phyloP scores from a whole-genome alignment of 1,284 basidiomycete genomes.

The Melanopsichium pennsylvanicum region DNA sequence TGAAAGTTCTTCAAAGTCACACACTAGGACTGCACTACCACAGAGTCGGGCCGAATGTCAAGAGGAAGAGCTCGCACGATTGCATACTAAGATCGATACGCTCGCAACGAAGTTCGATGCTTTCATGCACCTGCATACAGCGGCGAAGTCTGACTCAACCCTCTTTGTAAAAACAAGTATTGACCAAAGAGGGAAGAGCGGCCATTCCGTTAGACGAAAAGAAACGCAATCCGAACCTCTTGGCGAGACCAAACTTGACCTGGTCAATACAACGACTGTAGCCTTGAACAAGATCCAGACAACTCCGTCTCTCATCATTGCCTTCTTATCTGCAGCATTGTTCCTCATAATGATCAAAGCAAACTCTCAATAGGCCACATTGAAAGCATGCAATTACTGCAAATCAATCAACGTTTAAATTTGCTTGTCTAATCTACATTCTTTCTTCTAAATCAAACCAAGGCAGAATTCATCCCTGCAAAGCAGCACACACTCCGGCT shows the following conservation, averaged over 20 bases:
- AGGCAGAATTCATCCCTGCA: constrained; percentile 12
- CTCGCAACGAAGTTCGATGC: constrained; percentile 12
- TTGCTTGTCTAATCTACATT: too few species aligned
- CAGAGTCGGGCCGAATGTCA: background rate
- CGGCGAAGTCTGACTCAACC: too few species aligned
- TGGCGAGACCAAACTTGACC: too few species aligned
- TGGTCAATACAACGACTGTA: background rate
- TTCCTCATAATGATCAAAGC: background rate
- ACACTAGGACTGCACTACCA: background rate
- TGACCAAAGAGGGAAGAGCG: too few species aligned
- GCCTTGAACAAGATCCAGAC: background rate
- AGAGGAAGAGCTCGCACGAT: background rate
- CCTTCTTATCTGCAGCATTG: background rate
- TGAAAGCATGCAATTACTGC: constrained; percentile 7
- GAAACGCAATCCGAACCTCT: too few species aligned
- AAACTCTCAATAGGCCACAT: too few species aligned
- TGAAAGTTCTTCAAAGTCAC: too few species aligned
- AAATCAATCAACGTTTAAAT: too few species aligned
- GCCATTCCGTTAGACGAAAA: too few species aligned
- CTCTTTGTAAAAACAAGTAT: too few species aligned
- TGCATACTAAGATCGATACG: constrained; percentile 10
- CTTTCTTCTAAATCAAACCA: background rate
- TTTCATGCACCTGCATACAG: background rate
- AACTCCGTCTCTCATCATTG: background rate
- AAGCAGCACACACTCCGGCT: constrained; percentile 39